phyloP scores from a whole-genome alignment of 805 yeast genomes.

The Sugiyamaella valdiviana region DNA sequence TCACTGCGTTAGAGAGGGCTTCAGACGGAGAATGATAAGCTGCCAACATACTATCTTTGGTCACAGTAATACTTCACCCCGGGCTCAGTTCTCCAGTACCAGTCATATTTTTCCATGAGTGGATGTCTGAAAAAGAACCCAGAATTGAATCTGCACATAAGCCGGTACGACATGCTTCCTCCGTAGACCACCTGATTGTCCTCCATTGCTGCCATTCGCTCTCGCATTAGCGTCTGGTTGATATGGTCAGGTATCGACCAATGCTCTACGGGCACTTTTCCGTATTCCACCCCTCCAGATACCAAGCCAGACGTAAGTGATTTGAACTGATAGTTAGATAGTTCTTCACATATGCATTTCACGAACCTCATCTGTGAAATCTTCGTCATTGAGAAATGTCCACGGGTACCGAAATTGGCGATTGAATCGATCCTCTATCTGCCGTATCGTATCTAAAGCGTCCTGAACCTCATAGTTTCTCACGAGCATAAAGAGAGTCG shows the following conservation, averaged over 20 bases:
- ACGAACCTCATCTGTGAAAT: constrained; percentile 57
- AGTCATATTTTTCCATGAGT: constrained; percentile 65
- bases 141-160: constrained; percentile 93
- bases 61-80: constrained; percentile 86
- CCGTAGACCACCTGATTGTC: constrained; percentile 55
- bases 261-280: constrained; percentile 69
- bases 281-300: constrained; percentile 74
- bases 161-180: constrained; percentile 62
- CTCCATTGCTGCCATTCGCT: constrained; percentile 40
- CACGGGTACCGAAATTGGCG: constrained; percentile 77
- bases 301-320: constrained; percentile 57
- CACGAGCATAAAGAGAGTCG: constrained; percentile 81
- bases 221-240: constrained; percentile 49
- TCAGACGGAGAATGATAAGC: not conserved
- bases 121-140: constrained; percentile 84
- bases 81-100: constrained; percentile 95
- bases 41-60: constrained; percentile 26
- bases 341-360: not conserved
- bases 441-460: constrained; percentile 69
- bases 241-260: constrained; percentile 78
- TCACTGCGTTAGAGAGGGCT: constrained; percentile 45
- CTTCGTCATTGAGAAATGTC: constrained; percentile 89
- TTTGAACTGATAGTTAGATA: constrained; percentile 41
- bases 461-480: constrained; percentile 73
- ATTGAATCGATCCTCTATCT: constrained; percentile 89